Base-by-base conservation (phyloP, 2,329 filamentous ascomycete genomes). In the Beauveria scarabaeidicola region DNA sequence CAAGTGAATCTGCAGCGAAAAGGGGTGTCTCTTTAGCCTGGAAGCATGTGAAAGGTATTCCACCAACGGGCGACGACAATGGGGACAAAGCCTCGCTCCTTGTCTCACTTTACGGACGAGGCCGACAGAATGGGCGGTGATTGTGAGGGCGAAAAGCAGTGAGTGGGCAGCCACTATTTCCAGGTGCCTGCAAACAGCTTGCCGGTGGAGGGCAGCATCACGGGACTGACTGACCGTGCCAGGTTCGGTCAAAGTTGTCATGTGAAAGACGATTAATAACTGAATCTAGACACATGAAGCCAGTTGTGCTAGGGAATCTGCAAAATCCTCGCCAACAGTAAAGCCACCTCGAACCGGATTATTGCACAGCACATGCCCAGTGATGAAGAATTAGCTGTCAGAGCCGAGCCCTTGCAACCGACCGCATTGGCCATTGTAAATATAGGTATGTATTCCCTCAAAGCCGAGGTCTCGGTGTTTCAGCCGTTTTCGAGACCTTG, bases 91-190 rank as follows among this genome's bases (percentile, higher is more conserved):
- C 63, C 62, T 61, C 64, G 57, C 63, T 65, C 65, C 53, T 54
- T 67, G 66, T 68, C 66, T 68, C 66, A 67, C 53, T 64, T 65
- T 55, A 54, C 51, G 61, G 46, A n/a, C 50, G 15, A 27, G 50
- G 15, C 8, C 19, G 38, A 38, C 44, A 50, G 32, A 29, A 36
- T 41, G 46, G 27, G 36, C 41, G 36, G 36, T 58, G 46, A 44
- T 48, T 48, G 55, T 58, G 46, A 58, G 46, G 38, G 36, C 46
- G 25, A 43, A 54, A 46, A 59, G 40, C 47, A 47, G 57, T 52
- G 32, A 44, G 41, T 55, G 52, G 40, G 40, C 52, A 47, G 43
- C 52, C 36, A 25, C 4, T 23, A 13, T n/a, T 13, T 40, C 6
- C 29, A 9, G 17, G 36, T 21, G 21, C 50, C 23, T 27, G 51